Evolutionary conservation across 306 rosid species (phyloP), one percentile per base, ranked within the genome.

Genomic region (Trichosanthes truncata): DNA sequence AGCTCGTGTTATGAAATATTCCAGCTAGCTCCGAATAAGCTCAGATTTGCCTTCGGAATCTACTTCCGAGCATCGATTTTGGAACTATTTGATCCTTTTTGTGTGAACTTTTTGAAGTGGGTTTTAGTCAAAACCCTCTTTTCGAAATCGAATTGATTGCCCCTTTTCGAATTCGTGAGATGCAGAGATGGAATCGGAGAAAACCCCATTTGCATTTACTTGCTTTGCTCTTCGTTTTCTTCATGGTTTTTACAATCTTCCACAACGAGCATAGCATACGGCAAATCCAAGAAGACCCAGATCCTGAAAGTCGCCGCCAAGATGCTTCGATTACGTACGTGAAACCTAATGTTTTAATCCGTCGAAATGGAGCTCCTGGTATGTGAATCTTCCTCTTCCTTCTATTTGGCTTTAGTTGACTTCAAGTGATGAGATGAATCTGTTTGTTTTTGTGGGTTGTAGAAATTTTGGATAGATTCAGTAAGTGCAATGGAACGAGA

Each of bases 401-500:
- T 26, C 45, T 48, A 26, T 48, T 33, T 7, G 9, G 52, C 76
- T 79, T 15, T 76, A 11, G 29, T 81, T 83, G 73, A 63, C 71
- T 79, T 80, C 6, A 63, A 61, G 72, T 80, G 21, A 57, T 84
- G 83, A 83, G 80, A 83, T 61, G 75, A 33, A 73, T 38, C 35
- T 71, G 74, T 52, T 65, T 51, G 38, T 57, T 84, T 83, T 57
- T 29, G 66, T 82, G 82, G 74, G 79, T 83, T 84, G 20, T 83
- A 91, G 97, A 81, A 83, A 76, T 87, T 85, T 86, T 95, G 89
- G 97, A 93, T 84, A 91, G 97, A 89, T 89, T 90, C 80, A 89
- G 92, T 86, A 89, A 84, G 85, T 95, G 99, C 86, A 93, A 93
- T 86, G 89, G 97, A 63, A 93, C 97, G 1, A 20, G 31, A 69